Evolutionary conservation across 371 early-diverging fungal species (phyloP).

Genomic region (Gilbertella persicaria): DNA sequence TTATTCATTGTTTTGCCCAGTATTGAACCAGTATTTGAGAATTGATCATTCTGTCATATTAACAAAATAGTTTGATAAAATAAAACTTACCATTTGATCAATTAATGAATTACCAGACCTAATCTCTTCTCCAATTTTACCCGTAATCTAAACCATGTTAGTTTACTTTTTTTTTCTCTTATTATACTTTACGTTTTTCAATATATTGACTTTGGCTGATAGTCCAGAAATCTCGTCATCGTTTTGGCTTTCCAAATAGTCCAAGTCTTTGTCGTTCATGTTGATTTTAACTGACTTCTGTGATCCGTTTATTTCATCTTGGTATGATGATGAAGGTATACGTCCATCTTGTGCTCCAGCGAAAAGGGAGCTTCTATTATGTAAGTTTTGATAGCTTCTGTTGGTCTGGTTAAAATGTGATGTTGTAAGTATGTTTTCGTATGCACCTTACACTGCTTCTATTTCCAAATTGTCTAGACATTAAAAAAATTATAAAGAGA

Average conservation of each 20-base stretch:
- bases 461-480: constrained; percentile 48
- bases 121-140: constrained; percentile 56
- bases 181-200: constrained; percentile 44
- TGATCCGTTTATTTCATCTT: constrained; percentile 16
- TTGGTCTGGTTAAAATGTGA: background rate
- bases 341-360: constrained; percentile 31
- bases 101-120: constrained; percentile 46
- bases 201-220: constrained; percentile 47
- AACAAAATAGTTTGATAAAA: background rate
- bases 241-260: constrained; percentile 52
- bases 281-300: constrained; percentile 26
- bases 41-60: constrained; percentile 49
- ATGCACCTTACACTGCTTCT: constrained; percentile 42
- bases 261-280: constrained; percentile 50
- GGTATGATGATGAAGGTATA: constrained; percentile 30
- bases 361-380: constrained; percentile 44
- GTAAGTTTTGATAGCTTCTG: constrained; percentile 51
- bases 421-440: background rate
- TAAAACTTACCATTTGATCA: constrained; percentile 43
- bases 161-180: background rate
- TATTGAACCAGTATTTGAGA: constrained; percentile 43
- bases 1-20: constrained; percentile 53
- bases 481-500: too few relatives aligned
- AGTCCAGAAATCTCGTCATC: constrained; percentile 50
- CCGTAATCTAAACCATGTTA: constrained; percentile 36